Evolutionary conservation across 2,329 filamentous ascomycete genomes (phyloP).

Genomic region (Pseudogymnoascus sp.): DNA sequence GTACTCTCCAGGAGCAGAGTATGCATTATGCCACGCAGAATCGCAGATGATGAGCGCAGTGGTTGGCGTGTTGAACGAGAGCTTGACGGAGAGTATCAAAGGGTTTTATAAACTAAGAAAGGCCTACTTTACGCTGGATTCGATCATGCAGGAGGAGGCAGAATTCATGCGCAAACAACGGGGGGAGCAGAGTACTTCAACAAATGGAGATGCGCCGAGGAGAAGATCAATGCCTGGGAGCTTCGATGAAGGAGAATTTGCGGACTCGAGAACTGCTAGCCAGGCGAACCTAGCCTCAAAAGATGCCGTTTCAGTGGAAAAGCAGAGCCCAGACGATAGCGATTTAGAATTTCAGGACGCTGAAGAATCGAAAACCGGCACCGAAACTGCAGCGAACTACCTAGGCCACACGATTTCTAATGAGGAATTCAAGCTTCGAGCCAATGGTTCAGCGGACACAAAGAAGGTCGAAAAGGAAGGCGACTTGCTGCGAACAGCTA

Average conservation of each 20-base stretch:
- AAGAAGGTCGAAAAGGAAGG: not conserved
- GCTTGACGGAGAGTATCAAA: constrained; percentile 79
- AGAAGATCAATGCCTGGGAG: constrained; percentile 30
- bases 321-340: constrained; percentile 30
- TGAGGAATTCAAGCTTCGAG: constrained; percentile 12
- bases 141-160: constrained; percentile 67
- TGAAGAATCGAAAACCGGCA: constrained; percentile 39
- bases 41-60: constrained; percentile 85
- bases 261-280: not conserved
- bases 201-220: not conserved
- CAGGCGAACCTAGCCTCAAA: not conserved
- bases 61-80: constrained; percentile 84
- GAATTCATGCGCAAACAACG: constrained; percentile 37
- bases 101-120: constrained; percentile 91
- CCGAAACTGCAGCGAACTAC: constrained; percentile 33
- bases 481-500: not conserved
- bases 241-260: constrained; percentile 29
- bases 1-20: constrained; percentile 81
- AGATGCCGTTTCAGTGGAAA: not conserved
- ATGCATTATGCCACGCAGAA: constrained; percentile 73
- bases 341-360: constrained; percentile 51
- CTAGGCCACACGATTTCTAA: constrained; percentile 49
- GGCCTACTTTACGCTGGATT: constrained; percentile 75
- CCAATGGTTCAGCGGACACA: not conserved
- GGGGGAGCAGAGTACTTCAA: not conserved